Evolutionary conservation across 306 rosid species (phyloP), one percentile per base, ranked within the genome.

Genomic region (Cicer judaicum): DNA sequence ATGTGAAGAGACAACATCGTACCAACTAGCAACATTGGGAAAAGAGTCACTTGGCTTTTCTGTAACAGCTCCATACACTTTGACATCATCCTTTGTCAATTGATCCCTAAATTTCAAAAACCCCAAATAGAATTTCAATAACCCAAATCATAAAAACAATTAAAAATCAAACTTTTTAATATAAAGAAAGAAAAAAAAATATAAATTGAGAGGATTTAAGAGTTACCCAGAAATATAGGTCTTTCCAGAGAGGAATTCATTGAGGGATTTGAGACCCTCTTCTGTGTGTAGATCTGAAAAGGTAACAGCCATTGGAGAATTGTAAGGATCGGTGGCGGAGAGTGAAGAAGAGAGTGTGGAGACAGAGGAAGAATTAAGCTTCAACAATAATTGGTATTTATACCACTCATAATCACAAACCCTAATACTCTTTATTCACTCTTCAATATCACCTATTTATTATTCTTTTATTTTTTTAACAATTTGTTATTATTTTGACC

Each of bases 251-350:
- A 92, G 94, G 77, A 84, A 85, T 2, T 70, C 78, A 39, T 92
- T 79, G 15, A 90, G 98, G 74, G 92, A 78, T 64, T 92, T 92
- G 87, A 92, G 84, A 3, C 96, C 98, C 5, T 85, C 74, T 16
- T 92, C 89, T 18, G 96, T 77, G 89, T 92, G 88, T 57, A 92
- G 98, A 89, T 90, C 89, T 71, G 96, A 84, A 82, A 92, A 90
- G 57, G 94, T 84, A 68, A 86, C 79, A n/a, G 98, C 96, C 96
- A 92, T 92, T 67, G 2, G 70, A 10, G 72, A 0, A 6, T 15
- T 65, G 7, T 6, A 49, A n/a, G 47, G 69, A 65, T 75, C 40
- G 66, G 70, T 3, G 3, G 21, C 54, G 69, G 41, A 50, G 54
- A 16, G 44, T 11, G 54, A 36, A n/a, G 67, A 61, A 2, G 34